Evolutionary conservation across 495 filamentous ascomycete species (phyloP), one percentile per base, ranked within the genome.

Genomic region (Aspergillus avenaceus): DNA sequence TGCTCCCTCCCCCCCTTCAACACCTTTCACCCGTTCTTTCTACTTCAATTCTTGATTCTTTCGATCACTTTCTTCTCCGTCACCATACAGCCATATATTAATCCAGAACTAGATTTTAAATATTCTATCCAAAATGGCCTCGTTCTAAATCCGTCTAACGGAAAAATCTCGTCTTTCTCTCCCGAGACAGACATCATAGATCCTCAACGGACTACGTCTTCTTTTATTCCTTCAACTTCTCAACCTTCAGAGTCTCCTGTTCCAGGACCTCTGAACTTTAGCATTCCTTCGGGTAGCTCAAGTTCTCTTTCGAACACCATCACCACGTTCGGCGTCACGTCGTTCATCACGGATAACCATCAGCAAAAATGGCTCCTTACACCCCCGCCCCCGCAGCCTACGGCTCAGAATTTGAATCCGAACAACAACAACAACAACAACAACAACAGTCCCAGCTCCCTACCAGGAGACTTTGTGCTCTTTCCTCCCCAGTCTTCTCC

Each of bases 291-390:
- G 71, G 66, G 69, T 76, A 67, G 68, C 74, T 76, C 70, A 68
- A 77, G 76, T 79, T 77, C 75, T 58, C 46, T 56, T 47, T 45
- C 54, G 47, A 62, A 65, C 70, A 71, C 63, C 56, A 69, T 68
- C 65, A 55, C 65, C 56, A 56, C 74, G 70, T 71, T 74, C 76
- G 73, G 77, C 78, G 53, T 75, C 56, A 73, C 69, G 71, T 80
- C 79, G 75, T 78, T 76, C 78, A 84, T 68, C 74, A 84, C 81
- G 81, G 81, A 82, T 82, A 72, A 75, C 58, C 62, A 64, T 64
- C 78, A 78, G 71, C 73, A 76, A 80, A 44, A 72, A 84, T 84
- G 81, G 80, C 80, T 77, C 70, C 73, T 78, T 67, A 64, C 78
- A 72, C 74, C 80, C 66, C 71, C 67, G 60, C 64, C 58, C 47